These are phyloP conservation scores for Cadophora sp. DNA, from an alignment of 2,329 filamentous ascomycete species.

Conservation along the genomic window DNA sequence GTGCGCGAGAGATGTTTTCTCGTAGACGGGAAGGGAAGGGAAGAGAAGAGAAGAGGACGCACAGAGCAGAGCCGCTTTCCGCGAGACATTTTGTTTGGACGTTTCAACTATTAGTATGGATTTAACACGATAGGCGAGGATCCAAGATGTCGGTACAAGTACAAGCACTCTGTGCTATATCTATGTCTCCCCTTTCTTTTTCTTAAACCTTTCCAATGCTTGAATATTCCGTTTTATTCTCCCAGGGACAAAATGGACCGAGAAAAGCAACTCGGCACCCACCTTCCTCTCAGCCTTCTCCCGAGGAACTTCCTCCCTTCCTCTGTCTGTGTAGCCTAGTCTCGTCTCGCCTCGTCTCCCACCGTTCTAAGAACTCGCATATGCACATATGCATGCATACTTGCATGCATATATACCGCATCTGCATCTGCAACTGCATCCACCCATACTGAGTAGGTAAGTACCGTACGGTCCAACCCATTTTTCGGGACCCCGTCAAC, in stretches of 20 bases:
- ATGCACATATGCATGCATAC: not conserved
- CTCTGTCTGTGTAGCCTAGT: not conserved
- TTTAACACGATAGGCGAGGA: not conserved
- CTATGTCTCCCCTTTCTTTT: no score
- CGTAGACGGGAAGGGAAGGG: not conserved
- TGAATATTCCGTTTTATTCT: no score
- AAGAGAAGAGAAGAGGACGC: not conserved
- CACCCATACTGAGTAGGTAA: no score
- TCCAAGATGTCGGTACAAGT: not conserved
- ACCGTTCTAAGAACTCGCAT: not conserved
- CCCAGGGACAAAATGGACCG: no score
- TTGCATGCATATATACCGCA: not conserved
- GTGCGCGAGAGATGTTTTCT: not conserved
- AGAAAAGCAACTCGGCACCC: not conserved
- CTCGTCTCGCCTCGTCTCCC: not conserved
- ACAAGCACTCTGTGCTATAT: not conserved
- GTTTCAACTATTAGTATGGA: conserved; percentile 2
- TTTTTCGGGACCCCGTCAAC: not conserved
- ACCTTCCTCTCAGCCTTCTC: not conserved
- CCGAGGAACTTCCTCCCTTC: not conserved
- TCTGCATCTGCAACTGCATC: not conserved
- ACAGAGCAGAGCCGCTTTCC: conserved; percentile 2
- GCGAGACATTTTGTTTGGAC: conserved; percentile 4
- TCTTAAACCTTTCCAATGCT: no score
- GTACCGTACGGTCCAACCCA: not conserved